Evolutionary conservation across 2,329 filamentous ascomycete species (phyloP).

Genomic region (Fusarium chaquense): DNA sequence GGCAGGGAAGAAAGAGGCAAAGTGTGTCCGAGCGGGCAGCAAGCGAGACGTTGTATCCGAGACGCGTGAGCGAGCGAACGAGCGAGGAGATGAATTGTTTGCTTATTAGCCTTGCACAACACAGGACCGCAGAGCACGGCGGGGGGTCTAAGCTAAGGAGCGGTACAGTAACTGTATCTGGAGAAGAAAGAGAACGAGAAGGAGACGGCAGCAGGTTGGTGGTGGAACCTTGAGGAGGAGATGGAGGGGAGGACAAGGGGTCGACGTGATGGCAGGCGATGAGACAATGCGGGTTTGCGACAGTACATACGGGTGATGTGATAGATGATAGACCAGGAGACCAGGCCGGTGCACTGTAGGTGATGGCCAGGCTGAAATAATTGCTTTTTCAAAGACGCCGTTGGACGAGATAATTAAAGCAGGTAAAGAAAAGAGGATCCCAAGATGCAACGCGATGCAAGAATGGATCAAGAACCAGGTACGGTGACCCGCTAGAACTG

Average conservation of each 20-base stretch:
- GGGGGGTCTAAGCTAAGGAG: slow-evolving; percentile 28
- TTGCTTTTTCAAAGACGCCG: slow-evolving; percentile 32
- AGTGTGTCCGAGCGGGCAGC: slow-evolving; percentile 6
- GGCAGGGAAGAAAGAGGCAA: slow-evolving; percentile 24
- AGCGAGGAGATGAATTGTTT: slow-evolving; percentile 44
- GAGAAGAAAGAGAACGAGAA: neutral
- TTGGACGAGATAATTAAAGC: slow-evolving; percentile 8
- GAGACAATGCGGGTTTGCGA: slow-evolving; percentile 40
- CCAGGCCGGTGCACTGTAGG: neutral
- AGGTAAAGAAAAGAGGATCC: slow-evolving; percentile 10
- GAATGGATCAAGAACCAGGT: slow-evolving; percentile 21
- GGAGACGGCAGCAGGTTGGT: slow-evolving; percentile 45
- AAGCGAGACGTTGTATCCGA: slow-evolving; percentile 27
- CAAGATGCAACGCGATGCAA: slow-evolving; percentile 17
- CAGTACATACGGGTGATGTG: slow-evolving; percentile 10
- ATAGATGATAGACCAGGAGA: slow-evolving; percentile 6
- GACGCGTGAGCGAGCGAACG: slow-evolving; percentile 15
- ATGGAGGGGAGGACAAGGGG: slow-evolving; percentile 46
- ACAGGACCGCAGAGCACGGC: neutral
- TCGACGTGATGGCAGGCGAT: slow-evolving; percentile 39
- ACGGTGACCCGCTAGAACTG: slow-evolving; percentile 36
- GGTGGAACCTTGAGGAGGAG: slow-evolving; percentile 43
- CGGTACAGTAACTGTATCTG: slow-evolving; percentile 10
- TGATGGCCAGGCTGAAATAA: slow-evolving; percentile 1
- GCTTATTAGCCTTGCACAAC: slow-evolving; percentile 47